phyloP scores from a whole-genome alignment of 352 stramenopile genomes.

The Phytophthora pluvialis region DNA sequence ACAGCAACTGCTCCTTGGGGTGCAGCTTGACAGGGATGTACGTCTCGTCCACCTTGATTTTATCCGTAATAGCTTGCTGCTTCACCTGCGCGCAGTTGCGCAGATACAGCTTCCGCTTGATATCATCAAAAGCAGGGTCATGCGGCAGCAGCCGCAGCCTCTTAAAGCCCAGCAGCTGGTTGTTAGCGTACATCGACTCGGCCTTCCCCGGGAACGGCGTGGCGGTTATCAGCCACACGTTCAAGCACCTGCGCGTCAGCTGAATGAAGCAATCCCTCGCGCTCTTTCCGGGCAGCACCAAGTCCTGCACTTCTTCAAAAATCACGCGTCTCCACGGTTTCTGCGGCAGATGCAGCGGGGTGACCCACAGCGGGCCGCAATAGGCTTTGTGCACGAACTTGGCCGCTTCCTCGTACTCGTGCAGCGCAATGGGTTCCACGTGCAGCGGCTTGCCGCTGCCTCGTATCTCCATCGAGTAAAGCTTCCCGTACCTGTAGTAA shows the following conservation, averaged over 20 bases:
- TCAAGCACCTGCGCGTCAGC: slow-evolving; percentile 71
- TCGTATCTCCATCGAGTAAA: slow-evolving; percentile 57
- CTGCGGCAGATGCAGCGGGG: slow-evolving; percentile 61
- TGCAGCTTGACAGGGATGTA: slow-evolving; percentile 79
- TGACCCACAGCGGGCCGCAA: slow-evolving; percentile 73
- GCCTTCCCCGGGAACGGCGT: slow-evolving; percentile 84
- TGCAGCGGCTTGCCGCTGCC: slow-evolving; percentile 41
- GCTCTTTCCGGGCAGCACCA: slow-evolving; percentile 74
- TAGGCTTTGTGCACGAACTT: slow-evolving; percentile 88
- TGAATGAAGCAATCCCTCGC: slow-evolving; percentile 88
- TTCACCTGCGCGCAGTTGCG: slow-evolving; percentile 86
- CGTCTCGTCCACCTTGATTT: slow-evolving; percentile 75
- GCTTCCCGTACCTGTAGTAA: slow-evolving; percentile 66
- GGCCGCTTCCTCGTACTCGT: slow-evolving; percentile 75
- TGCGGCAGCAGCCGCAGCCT: slow-evolving; percentile 65
- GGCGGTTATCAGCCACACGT: slow-evolving; percentile 88
- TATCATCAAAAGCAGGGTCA: slow-evolving; percentile 84
- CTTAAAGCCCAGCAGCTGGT: slow-evolving; percentile 88
- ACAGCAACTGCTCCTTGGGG: slow-evolving; percentile 71
- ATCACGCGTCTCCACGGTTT: slow-evolving; percentile 82
- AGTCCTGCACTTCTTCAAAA: slow-evolving; percentile 90
- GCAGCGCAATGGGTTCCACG: slow-evolving; percentile 51
- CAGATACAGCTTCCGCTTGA: slow-evolving; percentile 89
- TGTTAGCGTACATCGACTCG: slow-evolving; percentile 89
- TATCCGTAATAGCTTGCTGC: slow-evolving; percentile 80